Conservation (phyloP, 306 rosid genomes). For the Styphnolobium japonicum region DNA sequence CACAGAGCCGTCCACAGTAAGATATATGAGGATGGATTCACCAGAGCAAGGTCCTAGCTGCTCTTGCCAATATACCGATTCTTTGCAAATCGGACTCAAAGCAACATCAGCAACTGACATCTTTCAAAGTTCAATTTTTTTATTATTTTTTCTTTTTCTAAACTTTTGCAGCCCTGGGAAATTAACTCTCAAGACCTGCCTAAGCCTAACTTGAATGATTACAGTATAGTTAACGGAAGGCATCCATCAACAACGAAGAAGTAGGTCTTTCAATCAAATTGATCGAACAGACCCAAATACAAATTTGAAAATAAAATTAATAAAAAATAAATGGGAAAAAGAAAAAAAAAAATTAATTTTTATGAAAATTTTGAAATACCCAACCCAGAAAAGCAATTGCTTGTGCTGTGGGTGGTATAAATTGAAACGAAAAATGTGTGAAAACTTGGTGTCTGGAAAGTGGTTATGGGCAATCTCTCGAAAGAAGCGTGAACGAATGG, state of each 20-base stretch:
- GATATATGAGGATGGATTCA: slow-evolving; percentile 54
- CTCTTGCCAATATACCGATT: slow-evolving; percentile 33
- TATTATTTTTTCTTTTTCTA: background rate
- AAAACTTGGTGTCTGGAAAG: background rate
- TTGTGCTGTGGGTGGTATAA: background rate
- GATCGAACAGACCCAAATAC: slow-evolving; percentile 26
- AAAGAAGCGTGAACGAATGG: slow-evolving; percentile 22
- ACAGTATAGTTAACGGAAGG: background rate
- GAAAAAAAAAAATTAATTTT: background rate
- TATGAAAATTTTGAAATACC: background rate
- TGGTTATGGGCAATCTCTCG: background rate
- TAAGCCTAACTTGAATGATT: background rate
- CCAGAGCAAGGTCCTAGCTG: slow-evolving; percentile 24
- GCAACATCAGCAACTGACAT: slow-evolving; percentile 68
- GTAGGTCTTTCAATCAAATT: slow-evolving; percentile 35
- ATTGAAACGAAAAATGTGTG: background rate
- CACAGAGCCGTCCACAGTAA: slow-evolving; percentile 47
- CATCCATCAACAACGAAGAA: background rate
- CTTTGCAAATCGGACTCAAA: slow-evolving; percentile 47
- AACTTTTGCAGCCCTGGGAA: background rate
- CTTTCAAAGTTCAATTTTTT: background rate
- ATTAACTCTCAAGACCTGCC: no score
- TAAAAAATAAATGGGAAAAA: background rate
- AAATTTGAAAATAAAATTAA: background rate
- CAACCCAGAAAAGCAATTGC: background rate